Conservation (phyloP, 75 land plant species). For the Cunninghamia lanceolata region DNA sequence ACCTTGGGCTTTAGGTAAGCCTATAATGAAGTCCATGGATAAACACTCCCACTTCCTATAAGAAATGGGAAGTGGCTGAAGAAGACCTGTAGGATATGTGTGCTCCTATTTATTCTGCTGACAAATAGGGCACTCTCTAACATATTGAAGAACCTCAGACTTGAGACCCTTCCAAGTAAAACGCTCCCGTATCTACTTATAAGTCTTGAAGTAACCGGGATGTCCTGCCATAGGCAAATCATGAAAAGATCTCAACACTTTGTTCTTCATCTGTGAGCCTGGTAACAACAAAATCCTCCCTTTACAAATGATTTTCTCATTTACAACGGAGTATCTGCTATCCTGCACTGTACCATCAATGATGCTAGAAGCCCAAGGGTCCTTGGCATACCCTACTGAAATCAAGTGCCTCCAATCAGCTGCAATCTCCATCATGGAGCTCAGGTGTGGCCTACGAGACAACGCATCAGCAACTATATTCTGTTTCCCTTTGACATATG, state of each 20-base stretch:
- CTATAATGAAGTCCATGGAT: slow-evolving; percentile 19
- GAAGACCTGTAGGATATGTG: not conserved
- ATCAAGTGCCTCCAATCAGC: not conserved
- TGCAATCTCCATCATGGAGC: not conserved
- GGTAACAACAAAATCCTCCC: not conserved
- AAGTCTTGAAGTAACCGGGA: slow-evolving; percentile 5
- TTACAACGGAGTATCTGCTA: not conserved
- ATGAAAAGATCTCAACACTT: not conserved
- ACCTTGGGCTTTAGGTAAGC: slow-evolving; percentile 2
- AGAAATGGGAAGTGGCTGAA: slow-evolving; percentile 20
- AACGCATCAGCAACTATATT: slow-evolving; percentile 16
- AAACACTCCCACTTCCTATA: slow-evolving; percentile 10
- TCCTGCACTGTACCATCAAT: not conserved
- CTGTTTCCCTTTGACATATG: not conserved
- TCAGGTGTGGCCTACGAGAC: not conserved
- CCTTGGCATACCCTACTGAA: not conserved
- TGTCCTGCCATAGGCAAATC: not conserved
- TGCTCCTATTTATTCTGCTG: not conserved
- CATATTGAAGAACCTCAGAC: not conserved
- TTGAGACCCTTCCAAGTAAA: slow-evolving; percentile 13
- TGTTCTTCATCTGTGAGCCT: not conserved
- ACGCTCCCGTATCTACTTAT: not conserved
- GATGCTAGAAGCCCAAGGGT: not conserved
- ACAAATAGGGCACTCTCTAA: slow-evolving; percentile 11
- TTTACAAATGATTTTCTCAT: not conserved